Base-by-base conservation (phyloP, 1,284 basidiomycete species). In the Mixia osmundae region DNA sequence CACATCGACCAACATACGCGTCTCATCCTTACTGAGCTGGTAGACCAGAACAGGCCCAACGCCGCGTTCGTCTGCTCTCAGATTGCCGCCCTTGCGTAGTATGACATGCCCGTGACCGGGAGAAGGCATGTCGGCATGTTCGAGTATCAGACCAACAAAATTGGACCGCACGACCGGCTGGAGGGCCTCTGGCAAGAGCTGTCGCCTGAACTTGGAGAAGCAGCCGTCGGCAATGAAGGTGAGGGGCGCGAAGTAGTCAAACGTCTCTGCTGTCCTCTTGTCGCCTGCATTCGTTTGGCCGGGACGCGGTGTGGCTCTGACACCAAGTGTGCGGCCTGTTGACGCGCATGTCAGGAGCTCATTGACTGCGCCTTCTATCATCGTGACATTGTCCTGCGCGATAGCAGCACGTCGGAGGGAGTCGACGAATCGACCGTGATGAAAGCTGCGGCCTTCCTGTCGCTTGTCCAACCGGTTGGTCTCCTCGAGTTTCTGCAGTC, bases 151-250 rank as follows among this genome's bases (percentile, higher is more conserved):
- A 23, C 79, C 82, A 46, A 85, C 69, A 54, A 89, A 87, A 56
- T 83, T 69, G 30, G 72, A 74, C 41, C 70, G 66, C 7, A 70
- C 70, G 7, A 59, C 54, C 0, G 50, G 75, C 53, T 57, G 63
- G 61, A 50, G 57, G 18, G 58, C 54, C 7, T 55, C 46, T 36
- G 67, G 49, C 2, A 49, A 41, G 32, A 51, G 28, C 3, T 50
- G 48, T 11, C 53, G 48, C 32, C 76, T 64, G 61, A 80, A 79
- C 49, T 77, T 78, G 29, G 82, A 89, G 57, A 85, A 83, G 57
- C 83, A 94, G 0, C 89, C 89, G 55, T 97, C 89, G 5, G 85
- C 83, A 38, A 95, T 61, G 53, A 97, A 63, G 30, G 82, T 82
- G 30, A 97, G 57, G 30, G 75, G 70, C 0, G 78, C 82, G 38